Conservation (phyloP, 2,329 filamentous ascomycete genomes). For the Alternaria novae-zelandiae region DNA sequence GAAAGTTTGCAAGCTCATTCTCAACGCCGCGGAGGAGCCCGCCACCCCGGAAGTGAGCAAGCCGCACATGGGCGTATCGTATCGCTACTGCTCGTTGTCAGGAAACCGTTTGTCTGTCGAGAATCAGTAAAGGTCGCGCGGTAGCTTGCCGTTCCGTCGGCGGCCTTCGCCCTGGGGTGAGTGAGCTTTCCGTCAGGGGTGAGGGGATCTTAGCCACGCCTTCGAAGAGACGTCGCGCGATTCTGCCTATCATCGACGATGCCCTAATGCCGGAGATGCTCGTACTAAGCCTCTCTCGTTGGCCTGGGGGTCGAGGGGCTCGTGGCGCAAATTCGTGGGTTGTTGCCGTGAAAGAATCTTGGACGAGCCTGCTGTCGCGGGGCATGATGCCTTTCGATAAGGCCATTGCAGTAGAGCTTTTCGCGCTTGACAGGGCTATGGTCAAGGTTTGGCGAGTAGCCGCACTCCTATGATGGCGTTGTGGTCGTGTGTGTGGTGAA, state of each 20-base stretch:
- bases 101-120: fast-evolving
- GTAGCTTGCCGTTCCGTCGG: not conserved
- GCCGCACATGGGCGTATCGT: not conserved
- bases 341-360: not conserved
- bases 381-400: not conserved
- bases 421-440: not conserved
- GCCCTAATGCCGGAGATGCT: not conserved
- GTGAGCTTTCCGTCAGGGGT: not conserved
- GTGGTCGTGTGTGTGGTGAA: not conserved
- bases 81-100: not conserved
- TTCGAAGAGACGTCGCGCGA: not conserved
- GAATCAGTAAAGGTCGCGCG: not conserved
- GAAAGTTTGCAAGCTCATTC: not conserved
- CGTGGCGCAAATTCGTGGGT: not conserved
- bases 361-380: not conserved
- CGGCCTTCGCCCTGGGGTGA: not conserved
- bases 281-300: not conserved
- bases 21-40: not conserved
- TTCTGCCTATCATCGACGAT: not conserved
- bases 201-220: not conserved
- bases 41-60: not conserved
- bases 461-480: not conserved
- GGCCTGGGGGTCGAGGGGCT: not conserved
- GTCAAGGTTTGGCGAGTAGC: not conserved
- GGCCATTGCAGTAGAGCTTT: too few relatives aligned